Percentiles rank a stretch among this genome's conserved stretches.
phyloP scores from a whole-genome alignment of 148 eudicot species.

The Nepenthes mirabilis region DNA sequence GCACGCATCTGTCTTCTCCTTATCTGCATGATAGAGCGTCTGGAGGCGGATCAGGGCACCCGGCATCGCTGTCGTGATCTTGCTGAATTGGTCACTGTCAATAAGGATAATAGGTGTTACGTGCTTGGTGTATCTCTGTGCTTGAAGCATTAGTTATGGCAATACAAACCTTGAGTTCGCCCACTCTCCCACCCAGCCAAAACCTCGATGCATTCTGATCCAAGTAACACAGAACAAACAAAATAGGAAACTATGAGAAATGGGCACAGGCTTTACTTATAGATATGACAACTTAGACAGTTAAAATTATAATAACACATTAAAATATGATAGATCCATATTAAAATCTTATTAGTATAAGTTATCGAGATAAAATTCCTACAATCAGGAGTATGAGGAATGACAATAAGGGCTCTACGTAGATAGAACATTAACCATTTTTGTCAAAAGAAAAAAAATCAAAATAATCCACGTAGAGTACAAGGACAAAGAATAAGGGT shows the following conservation, averaged over 20 bases:
- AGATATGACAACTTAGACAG: too few relatives aligned
- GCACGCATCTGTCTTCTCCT: constrained; percentile 44
- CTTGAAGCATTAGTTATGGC: not conserved
- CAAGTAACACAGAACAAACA: not conserved
- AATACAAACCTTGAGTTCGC: constrained; percentile 56
- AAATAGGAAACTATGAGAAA: not conserved
- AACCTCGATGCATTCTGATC: constrained; percentile 89
- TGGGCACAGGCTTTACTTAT: not conserved
- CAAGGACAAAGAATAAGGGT: too few relatives aligned
- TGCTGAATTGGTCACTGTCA: constrained; percentile 56
- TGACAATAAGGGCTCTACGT: too few relatives aligned
- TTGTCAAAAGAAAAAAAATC: too few relatives aligned
- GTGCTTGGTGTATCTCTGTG: not conserved
- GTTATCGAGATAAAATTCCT: too few relatives aligned
- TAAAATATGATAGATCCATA: too few relatives aligned
- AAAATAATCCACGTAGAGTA: too few relatives aligned
- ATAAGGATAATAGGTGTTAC: not conserved
- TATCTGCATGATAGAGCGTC: constrained; percentile 80
- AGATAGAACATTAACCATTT: too few relatives aligned
- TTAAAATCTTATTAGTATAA: too few relatives aligned
- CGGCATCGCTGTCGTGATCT: constrained; percentile 30
- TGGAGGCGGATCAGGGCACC: constrained; percentile 51
- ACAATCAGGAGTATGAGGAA: too few relatives aligned
- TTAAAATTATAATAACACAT: too few relatives aligned
- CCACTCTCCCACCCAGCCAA: constrained; percentile 99